Base-by-base conservation (phyloP, 352 stramenopile species). In the Phytophthora sp. region DNA sequence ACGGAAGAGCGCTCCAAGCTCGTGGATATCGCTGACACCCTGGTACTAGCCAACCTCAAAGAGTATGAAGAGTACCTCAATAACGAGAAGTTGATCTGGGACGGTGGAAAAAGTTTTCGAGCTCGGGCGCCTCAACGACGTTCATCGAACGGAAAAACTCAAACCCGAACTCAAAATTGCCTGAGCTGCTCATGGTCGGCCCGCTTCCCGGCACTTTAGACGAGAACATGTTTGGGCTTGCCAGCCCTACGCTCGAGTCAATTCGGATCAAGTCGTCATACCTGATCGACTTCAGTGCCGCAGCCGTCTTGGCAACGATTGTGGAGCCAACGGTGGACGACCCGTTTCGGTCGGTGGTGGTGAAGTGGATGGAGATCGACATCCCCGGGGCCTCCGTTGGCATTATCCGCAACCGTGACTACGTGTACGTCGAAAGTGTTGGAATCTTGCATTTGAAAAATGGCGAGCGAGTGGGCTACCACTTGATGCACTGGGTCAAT, bases 291-390 rank as follows among this genome's bases (percentile, higher is more conserved):
- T 24, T 59, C n/a, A 49, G 30, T 27, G 67, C 72, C 51, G 65
- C 66, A 17, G 73, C 68, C 1, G 63, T 87, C 32, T 52, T 87
- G 12, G 66, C 57, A 4, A 74, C 59, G 4, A 46, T 85, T 1
- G 62, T 72, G 13, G 42, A 54, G 13, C 75, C 75, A 12, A 82
- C 69, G 4, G 10, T 26, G 6, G 61, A 76, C 20, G 56, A 77
- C 9, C 75, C 77, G 17, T 78, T 83, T 30, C 55, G 51, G 1
- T 53, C 58, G 39, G 39, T 76, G 18, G 26, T 45, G 17, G 24
- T 72, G 42, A 72, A 72, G 30, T 72, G 63, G 63, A 59, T 72
- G 49, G 63, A 72, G 50, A 24, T 54, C 10, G 51, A 43, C 12
- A 43, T 26, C 13, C 17, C 17, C 7, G 37, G 37, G 8, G 37